phyloP scores from a whole-genome alignment of 768 basidiomycete species.

The Paxillus involutus region DNA sequence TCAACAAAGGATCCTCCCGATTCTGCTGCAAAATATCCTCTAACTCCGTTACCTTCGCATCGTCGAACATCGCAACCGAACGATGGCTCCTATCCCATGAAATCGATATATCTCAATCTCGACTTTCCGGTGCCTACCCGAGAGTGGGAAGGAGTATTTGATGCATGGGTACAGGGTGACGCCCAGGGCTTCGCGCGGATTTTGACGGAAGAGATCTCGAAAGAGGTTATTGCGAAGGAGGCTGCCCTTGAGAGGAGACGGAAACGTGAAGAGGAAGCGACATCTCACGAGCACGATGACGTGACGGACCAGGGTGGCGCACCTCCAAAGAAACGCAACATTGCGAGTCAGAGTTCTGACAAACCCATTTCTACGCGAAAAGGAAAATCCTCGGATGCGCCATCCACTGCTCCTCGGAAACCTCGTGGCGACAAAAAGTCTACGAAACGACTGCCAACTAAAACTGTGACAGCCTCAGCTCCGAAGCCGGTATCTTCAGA shows the following conservation, averaged over 20 bases:
- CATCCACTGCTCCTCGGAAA: slow-evolving; percentile 29
- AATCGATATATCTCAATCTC: slow-evolving; percentile 79
- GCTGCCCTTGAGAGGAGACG: slow-evolving; percentile 54
- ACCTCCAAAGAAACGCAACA: slow-evolving; percentile 28
- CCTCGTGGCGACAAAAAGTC: slow-evolving; percentile 22
- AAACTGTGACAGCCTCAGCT: slow-evolving; percentile 11
- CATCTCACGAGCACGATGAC: slow-evolving; percentile 12
- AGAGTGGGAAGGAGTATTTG: slow-evolving; percentile 91
- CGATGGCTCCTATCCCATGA: slow-evolving; percentile 56
- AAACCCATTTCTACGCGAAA: slow-evolving; percentile 18
- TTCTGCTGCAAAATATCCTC: slow-evolving; percentile 26
- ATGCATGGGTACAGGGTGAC: slow-evolving; percentile 87
- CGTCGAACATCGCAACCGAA: slow-evolving; percentile 31
- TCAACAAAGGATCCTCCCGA: slow-evolving; percentile 33
- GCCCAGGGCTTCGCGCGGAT: slow-evolving; percentile 74
- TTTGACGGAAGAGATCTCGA: slow-evolving; percentile 57
- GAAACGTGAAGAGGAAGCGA: slow-evolving; percentile 51
- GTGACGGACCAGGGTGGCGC: slow-evolving; percentile 7
- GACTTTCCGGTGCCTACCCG: slow-evolving; percentile 83
- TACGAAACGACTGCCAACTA: slow-evolving; percentile 14
- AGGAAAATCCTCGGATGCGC: slow-evolving; percentile 25
- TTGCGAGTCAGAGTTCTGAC: slow-evolving; percentile 5
- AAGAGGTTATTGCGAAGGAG: slow-evolving; percentile 54
- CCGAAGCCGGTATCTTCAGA: slow-evolving; percentile 21
- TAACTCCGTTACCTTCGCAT: slow-evolving; percentile 50